Conservation (phyloP, 1,284 basidiomycete genomes). For the Boletus albobrunnescens region DNA sequence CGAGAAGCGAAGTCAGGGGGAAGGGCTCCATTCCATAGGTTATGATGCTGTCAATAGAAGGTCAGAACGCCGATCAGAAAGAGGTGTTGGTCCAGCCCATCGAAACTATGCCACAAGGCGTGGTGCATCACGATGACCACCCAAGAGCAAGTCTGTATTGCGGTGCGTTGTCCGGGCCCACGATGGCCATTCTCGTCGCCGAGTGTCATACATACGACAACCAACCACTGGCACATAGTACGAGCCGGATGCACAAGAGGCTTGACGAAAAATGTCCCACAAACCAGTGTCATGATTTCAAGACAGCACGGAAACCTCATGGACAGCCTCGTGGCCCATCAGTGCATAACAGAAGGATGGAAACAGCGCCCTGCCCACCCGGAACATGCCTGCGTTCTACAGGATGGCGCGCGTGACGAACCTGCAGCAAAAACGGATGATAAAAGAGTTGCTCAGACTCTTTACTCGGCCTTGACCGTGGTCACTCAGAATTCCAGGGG, state of each 20-base stretch:
- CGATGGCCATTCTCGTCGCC: background rate
- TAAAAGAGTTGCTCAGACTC: constrained; percentile 9
- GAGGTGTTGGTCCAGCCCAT: background rate
- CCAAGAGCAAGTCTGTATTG: background rate
- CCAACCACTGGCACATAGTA: no score
- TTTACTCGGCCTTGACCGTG: background rate
- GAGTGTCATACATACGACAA: no score
- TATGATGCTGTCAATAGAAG: background rate
- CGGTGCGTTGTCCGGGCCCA: background rate
- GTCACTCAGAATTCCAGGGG: background rate
- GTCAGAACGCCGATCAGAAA: constrained; percentile 12
- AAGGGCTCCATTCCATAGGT: constrained; percentile 9
- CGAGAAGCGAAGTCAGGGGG: background rate
- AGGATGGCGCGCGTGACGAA: background rate
- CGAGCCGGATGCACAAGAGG: background rate
- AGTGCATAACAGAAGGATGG: background rate
- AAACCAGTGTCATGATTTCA: background rate
- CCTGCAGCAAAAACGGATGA: background rate
- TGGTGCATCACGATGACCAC: background rate
- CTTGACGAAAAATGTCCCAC: background rate
- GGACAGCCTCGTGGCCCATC: constrained; percentile 17
- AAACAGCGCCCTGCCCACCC: constrained; percentile 6
- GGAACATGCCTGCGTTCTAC: background rate
- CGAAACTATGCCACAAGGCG: background rate
- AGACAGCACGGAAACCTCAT: constrained; percentile 8